Evolutionary conservation across 1,139 yeast species (phyloP), one percentile per base, ranked within the genome.

Genomic region (Hyphopichia khmerensis): DNA sequence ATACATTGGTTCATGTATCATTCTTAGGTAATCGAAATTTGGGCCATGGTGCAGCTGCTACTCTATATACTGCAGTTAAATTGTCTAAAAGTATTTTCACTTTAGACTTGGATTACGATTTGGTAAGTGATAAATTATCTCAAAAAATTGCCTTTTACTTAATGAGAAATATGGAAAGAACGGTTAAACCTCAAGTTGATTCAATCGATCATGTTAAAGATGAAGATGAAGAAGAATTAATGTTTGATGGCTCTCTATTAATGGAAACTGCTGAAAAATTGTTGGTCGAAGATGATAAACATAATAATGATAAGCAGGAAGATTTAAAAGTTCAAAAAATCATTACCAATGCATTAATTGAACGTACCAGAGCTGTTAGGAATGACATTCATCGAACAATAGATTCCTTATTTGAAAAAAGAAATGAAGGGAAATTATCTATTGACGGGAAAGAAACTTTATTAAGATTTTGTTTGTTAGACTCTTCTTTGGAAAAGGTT

Each of bases 61-160:
- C 90, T 0, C 60, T 90, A 19, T 85, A 88, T 51, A 77, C 84
- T 9, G 84, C 95, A 1, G 82, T 87, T 3, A 83, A 84, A 55
- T 65, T 75, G 30, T 84, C 95, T 0, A 69, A 69, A 26, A 73
- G 86, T 4, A 69, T 91, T 23, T 81, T 81, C 49, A 81, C 85
- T 2, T 65, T 91, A 41, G 96, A 88, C 52, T 67, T 88, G 42
- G 96, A 89, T 56, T 78, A 80, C 49, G 86, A 79, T 40, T 63
- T 75, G 45, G 75, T 88, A 44, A 79, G 87, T 15, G 90, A 84
- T 48, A 82, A 81, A 48, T 70, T 90, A 39, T 79, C 86, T 24
- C 87, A 90, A 34, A 78, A 91, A 59, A 80, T 90, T 48, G 95
- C 95, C 0, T 79, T 87, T 46, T 85, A 86, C 56, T 72, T 91